A percentile compares a stretch with the other conserved stretches of the same genome.
Evolutionary conservation across 345 rosid species (phyloP).

Genomic region (Gynandropsis gynandra): DNA sequence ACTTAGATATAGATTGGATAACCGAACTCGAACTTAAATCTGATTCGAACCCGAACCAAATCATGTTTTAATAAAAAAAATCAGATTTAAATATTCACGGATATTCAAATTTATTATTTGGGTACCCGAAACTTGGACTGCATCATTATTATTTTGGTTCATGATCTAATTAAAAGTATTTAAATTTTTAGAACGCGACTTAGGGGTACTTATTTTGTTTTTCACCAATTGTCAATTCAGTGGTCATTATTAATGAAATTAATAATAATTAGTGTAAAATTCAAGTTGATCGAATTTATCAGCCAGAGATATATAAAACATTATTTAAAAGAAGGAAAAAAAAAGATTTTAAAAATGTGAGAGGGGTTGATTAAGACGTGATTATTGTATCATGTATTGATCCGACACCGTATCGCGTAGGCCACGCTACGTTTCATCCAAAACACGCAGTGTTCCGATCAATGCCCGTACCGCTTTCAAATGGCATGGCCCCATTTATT

Average conservation of each 20-base stretch:
- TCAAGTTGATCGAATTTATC: conserved; percentile 10
- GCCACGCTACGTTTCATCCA: conserved; percentile 17
- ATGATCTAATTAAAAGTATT: too few species aligned
- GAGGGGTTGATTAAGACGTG: conserved; percentile 1
- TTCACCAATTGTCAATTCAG: conserved; percentile 19
- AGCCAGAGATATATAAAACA: conserved; percentile 12
- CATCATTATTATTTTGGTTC: too few species aligned
- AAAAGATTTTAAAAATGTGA: neutral
- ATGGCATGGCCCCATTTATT: too few species aligned
- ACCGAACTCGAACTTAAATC: too few species aligned
- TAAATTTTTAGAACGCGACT: too few species aligned
- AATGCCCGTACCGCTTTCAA: conserved; percentile 13
- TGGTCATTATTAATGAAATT: conserved; percentile 5
- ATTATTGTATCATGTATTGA: conserved; percentile 14
- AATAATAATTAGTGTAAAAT: neutral
- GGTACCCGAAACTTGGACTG: too few species aligned
- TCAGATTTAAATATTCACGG: too few species aligned
- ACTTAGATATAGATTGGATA: too few species aligned
- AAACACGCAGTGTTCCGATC: conserved; percentile 17
- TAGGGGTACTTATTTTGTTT: too few species aligned
- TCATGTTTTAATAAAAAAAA: too few species aligned
- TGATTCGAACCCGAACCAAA: too few species aligned
- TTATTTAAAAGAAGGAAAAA: conserved; percentile 2
- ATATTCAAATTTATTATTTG: too few species aligned
- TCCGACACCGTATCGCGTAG: conserved; percentile 20